These are phyloP conservation scores for Nicotiana obtusifolia DNA, from an alignment of 257 asterid species.

Conservation along the genomic window DNA sequence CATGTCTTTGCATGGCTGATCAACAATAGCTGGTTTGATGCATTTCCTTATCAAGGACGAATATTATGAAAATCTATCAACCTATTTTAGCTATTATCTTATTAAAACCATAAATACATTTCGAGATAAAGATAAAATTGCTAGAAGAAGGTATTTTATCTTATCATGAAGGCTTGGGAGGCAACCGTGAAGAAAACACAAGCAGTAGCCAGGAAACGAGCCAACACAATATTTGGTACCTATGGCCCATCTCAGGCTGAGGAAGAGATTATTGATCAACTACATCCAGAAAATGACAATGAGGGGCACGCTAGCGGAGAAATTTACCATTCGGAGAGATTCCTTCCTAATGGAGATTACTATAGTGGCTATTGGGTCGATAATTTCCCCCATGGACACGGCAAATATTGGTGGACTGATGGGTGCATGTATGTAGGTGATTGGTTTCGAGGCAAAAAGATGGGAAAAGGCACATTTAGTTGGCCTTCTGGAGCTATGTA, in stretches of 20 bases:
- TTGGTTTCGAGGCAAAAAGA: conserved; percentile 17
- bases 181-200: conserved; percentile 17
- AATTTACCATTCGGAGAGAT: conserved; percentile 12
- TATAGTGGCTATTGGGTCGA: conserved; percentile 16
- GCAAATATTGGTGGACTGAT: conserved; percentile 19
- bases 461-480: conserved; percentile 16
- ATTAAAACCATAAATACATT: neutral
- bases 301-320: conserved; percentile 7
- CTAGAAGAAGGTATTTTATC: neutral
- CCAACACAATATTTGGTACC: conserved; percentile 12
- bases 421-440: conserved; percentile 17
- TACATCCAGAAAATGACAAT: neutral
- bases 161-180: conserved; percentile 17
- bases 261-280: neutral
- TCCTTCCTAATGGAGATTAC: conserved; percentile 17
- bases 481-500: conserved; percentile 18
- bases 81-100: neutral
- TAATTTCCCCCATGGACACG: conserved; percentile 13
- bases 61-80: neutral
- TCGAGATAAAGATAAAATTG: neutral
- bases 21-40: neutral
- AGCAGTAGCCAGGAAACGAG: conserved; percentile 16
- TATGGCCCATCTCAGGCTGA: neutral
- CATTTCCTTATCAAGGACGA: neutral
- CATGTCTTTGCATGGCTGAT: conserved; percentile 14